Evolutionary conservation across 345 rosid genomes (phyloP).

Genomic region (Odontarrhena argentea): DNA sequence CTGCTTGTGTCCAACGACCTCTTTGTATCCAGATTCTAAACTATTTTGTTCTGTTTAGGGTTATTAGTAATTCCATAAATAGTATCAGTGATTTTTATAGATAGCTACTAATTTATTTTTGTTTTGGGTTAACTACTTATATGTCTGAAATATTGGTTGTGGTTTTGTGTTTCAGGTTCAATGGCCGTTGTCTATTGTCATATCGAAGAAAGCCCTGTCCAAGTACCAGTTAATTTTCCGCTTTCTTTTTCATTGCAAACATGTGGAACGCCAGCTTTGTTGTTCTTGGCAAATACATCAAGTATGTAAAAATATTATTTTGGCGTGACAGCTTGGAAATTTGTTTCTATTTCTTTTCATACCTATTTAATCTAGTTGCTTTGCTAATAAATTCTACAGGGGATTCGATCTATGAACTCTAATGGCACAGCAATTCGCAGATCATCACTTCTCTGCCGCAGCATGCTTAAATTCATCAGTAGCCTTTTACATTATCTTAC

Average conservation of each 20-base stretch:
- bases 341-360: conserved; percentile 4
- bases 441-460: conserved; percentile 94
- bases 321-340: background rate
- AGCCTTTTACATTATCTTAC: conserved; percentile 97
- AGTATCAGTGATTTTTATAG: background rate
- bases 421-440: conserved; percentile 81
- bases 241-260: conserved; percentile 88
- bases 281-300: conserved; percentile 98
- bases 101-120: background rate
- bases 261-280: conserved; percentile 94
- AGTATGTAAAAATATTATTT: conserved; percentile 49
- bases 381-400: conserved; percentile 52
- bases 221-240: conserved; percentile 95
- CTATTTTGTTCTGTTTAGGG: background rate
- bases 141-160: conserved; percentile 26
- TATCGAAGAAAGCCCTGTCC: conserved; percentile 83
- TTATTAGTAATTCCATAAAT: background rate
- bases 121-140: background rate
- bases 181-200: conserved; percentile 94
- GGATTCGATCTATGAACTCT: conserved; percentile 69
- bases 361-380: conserved; percentile 18
- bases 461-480: conserved; percentile 93
- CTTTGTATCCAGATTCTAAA: background rate
- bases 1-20: conserved; percentile 9
- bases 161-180: conserved; percentile 65